Base-by-base conservation (phyloP, 2,329 filamentous ascomycete species). In the Harringtonia lauricola region DNA sequence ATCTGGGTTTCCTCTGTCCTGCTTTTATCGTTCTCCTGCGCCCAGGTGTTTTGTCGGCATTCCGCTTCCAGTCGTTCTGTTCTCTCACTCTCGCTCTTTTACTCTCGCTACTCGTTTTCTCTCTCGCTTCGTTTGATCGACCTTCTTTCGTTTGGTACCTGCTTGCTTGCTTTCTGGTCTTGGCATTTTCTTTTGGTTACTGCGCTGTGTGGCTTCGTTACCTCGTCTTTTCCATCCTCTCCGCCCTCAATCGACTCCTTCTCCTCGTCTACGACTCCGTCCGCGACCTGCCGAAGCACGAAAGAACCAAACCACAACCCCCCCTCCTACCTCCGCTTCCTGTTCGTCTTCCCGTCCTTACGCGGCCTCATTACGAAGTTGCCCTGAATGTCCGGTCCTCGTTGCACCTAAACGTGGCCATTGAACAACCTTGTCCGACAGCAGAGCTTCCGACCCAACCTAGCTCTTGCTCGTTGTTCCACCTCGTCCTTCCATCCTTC, bases 341-440 rank as follows among this genome's bases (percentile, higher is more conserved):
- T n/a, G n/a, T n/a, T n/a, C n/a, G n/a, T n/a, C n/a, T n/a, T n/a
- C n/a, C n/a, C n/a, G n/a, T n/a, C n/a, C n/a, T n/a, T n/a, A n/a
- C n/a, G n/a, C n/a, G n/a, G n/a, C n/a, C n/a, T n/a, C n/a, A n/a
- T n/a, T n/a, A n/a, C 31, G 30, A 33, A n/a, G 19, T 17, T 36
- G 40, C 22, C 22, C 43, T 44, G 45, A 38, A 49, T 40, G 43
- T 29, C 18, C 22, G 34, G 43, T 14, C 19, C 40, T 17, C 31
- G 41, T 39, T 41, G 19, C 41, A 49, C 37, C 17, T 41, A 26
- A 49, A 36, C 36, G 42, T 41, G 42, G 40, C 24, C 40, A 39
- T 44, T 30, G 46, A n/a, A 41, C 42, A 39, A 46, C 36, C 14
- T 33, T 46, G 46, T 44, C 45, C 37, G 30, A 47, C 47, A 36